Percentiles rank a stretch among this genome's conserved stretches.
Conservation (phyloP, 2,329 filamentous ascomycete species). For the Hymenoscyphus fraxineus region DNA sequence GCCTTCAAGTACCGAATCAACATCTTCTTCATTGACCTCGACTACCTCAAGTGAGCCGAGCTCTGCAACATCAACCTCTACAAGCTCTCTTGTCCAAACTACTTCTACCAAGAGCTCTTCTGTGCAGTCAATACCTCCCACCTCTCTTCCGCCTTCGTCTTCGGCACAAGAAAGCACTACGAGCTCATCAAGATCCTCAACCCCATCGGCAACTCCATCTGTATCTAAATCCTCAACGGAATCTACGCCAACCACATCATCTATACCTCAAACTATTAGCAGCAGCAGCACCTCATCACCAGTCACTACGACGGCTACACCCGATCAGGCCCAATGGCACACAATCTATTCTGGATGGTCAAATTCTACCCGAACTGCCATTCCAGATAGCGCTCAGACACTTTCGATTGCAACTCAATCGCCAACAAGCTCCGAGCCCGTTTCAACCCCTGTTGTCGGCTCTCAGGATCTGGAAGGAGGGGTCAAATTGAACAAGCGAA, state of each 20-base stretch:
- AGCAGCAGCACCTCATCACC: background rate
- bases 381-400: background rate
- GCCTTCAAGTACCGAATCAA: slow-evolving; percentile 6
- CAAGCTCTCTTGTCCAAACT: background rate
- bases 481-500: background rate
- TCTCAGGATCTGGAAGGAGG: background rate
- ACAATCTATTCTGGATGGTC: slow-evolving; percentile 32
- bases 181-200: background rate
- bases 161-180: background rate
- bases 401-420: background rate
- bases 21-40: slow-evolving; percentile 7
- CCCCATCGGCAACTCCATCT: background rate
- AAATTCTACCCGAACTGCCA: slow-evolving; percentile 18
- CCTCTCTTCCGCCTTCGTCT: background rate
- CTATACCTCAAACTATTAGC: slow-evolving; percentile 2
- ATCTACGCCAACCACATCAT: background rate
- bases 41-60: background rate
- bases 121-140: background rate
- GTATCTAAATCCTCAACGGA: background rate
- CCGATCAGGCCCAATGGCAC: slow-evolving; percentile 33
- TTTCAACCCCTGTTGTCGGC: background rate
- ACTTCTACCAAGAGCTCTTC: slow-evolving; percentile 2
- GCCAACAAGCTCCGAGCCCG: background rate
- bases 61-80: background rate
- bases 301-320: slow-evolving; percentile 9